Base-by-base conservation (phyloP, 129 eudicot species). In the Scalesia atractyloides region DNA sequence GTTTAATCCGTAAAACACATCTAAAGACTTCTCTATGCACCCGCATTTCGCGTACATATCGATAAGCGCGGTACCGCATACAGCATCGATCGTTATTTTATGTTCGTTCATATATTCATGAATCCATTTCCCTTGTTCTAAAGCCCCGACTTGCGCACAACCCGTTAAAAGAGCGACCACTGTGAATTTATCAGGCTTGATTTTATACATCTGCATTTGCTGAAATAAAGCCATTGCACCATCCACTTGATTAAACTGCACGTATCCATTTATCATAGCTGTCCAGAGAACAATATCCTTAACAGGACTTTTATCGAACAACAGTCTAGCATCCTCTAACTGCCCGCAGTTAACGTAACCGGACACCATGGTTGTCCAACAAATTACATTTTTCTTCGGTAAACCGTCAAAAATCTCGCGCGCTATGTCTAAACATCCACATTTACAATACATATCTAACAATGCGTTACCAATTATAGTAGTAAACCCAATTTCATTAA, bases 31-130 rank as follows among this genome's bases (percentile, higher is more conserved):
- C 17, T 81, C 85, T 69, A 85, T 73, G 68, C 54, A 76, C 56
- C 96, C 96, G 17, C 96, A 88, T 70, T 88, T 88, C 37, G 91
- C 83, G 39, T 88, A 88, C 96, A 88, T 88, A 20, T 88, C 91
- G 41, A 88, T 86, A 48, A 88, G 88, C 16, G 91, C 96, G 48
- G 96, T 88, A 50, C 96, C 89, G 18, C 84, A 81, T 69, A 88
- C 82, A 26, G 88, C 82, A 73, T 85, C 87, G 17, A 88, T 64
- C 13, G 4, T 18, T 50, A 86, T 84, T 60, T 76, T 53, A 36
- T 84, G 70, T 73, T 89, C 89, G 3, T 76, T 76, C 58, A 89
- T 79, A 56, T 82, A 89, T 26, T 68, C 68, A 43, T 88, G 91
- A 58, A 88, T 85, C 96, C 96, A 88, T 47, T 81, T 74, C 24